Base-by-base conservation (phyloP, 2,329 filamentous ascomycete genomes). In the Volutella citrinella region DNA sequence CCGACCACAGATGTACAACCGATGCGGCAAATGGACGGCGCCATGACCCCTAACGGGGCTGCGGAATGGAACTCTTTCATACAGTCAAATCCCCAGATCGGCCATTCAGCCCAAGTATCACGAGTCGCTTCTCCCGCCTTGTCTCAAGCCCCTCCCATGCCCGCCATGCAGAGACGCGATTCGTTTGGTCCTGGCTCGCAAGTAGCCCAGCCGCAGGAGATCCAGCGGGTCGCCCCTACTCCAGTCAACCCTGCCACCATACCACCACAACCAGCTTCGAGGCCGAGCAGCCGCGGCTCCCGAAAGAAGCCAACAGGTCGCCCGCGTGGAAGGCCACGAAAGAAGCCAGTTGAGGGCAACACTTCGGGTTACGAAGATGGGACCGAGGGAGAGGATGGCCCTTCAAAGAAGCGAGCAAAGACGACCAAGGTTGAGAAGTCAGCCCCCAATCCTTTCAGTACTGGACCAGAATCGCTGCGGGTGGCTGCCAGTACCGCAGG, bases 401-500 rank as follows among this genome's bases (percentile, higher is more conserved):
- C 62, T 6, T 46, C 68, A 3, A 70, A 70, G 43, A 96, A 95
- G 64, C 77, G 90, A 51, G 89, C 82, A 20, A 93, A 87, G 54
- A 78, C 84, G 16, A 87, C 80, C 14, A 78, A 83, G 54, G 77
- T 82, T 10, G 79, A 85, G 43, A 83, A 81, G 65, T 80, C 80
- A n/a, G 80, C 82, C 31, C 83, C 78, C 47, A 77, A 74, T 42
- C 79, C 78, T 15, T 85, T 96, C 51, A 85, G 83, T 32, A 74
- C 78, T 23, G 81, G 80, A 19, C 77, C 81, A 9, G 88, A 93
- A 30, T 94, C 87, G 5, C 69, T 97, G 17, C 78, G 90, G 30
- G 88, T 95, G n/a, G 83, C 87, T 40, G 91, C 91, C 28, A 95
- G 88, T 57, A 95, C 87, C 12, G 84, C 90, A 27, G 87, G 88